A percentile compares a stretch with the other conserved stretches of the same genome.
Evolutionary conservation across 179 eudicot species (phyloP).

Genomic region (Pouteria campechiana): DNA sequence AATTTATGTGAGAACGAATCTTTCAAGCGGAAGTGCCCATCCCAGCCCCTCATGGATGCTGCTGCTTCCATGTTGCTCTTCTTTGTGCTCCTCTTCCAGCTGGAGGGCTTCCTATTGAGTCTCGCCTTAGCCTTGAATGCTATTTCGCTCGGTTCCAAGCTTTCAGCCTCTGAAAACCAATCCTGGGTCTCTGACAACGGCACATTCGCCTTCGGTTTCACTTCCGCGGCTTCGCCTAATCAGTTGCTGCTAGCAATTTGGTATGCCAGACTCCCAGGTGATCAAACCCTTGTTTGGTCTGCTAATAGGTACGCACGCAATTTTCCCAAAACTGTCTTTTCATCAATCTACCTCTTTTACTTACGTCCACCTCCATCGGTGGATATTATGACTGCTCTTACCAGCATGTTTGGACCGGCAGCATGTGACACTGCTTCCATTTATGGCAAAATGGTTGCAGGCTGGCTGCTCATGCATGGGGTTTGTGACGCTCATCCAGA

Average conservation of each 20-base stretch:
- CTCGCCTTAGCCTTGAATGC: constrained; percentile 5
- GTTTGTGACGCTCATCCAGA: too few relatives aligned
- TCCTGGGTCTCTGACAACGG: constrained; percentile 73
- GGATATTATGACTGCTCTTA: too few relatives aligned
- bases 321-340: neutral
- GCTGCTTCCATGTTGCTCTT: too few relatives aligned
- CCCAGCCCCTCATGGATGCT: too few relatives aligned
- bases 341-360: too few relatives aligned
- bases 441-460: too few relatives aligned
- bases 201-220: constrained; percentile 80
- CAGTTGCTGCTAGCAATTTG: constrained; percentile 56
- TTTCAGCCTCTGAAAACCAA: constrained; percentile 42
- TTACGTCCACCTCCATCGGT: too few relatives aligned
- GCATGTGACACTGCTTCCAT: too few relatives aligned
- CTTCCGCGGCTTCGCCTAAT: constrained; percentile 19
- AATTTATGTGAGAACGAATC: too few relatives aligned
- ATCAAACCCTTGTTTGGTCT: constrained; percentile 66
- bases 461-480: too few relatives aligned
- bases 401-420: too few relatives aligned
- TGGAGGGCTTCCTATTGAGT: neutral
- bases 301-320: constrained; percentile 47
- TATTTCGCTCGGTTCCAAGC: constrained; percentile 30
- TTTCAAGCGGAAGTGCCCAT: too few relatives aligned
- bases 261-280: constrained; percentile 71
- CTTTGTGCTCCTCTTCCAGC: neutral